Percentiles rank a stretch among this genome's conserved stretches.
Evolutionary conservation across 805 yeast genomes (phyloP).

Genomic region (Tetrapisispora pingtungensis): DNA sequence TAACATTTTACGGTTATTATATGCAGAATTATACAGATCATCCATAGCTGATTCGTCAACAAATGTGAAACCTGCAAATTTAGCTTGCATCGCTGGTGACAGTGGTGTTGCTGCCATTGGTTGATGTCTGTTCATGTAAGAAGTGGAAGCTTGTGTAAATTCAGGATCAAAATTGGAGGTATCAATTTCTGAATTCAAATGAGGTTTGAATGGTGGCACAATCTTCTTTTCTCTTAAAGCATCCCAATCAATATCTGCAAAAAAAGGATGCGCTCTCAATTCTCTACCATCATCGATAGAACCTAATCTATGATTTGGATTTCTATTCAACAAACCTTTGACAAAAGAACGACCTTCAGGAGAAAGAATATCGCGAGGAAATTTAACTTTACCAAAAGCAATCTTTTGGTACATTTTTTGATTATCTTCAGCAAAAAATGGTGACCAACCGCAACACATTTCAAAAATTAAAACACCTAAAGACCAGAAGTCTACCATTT

Average conservation of each 20-base stretch:
- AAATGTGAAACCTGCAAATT: conserved; percentile 92
- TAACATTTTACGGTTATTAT: conserved; percentile 26
- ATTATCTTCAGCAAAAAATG: conserved; percentile 94
- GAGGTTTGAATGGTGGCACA: conserved; percentile 97
- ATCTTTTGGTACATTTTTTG: conserved; percentile 99
- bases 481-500: conserved; percentile 99
- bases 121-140: conserved; percentile 57
- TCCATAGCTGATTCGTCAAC: conserved; percentile 91
- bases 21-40: conserved; percentile 50
- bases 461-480: conserved; percentile 93
- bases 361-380: conserved; percentile 90
- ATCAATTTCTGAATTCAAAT: conserved; percentile 79
- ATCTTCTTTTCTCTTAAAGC: conserved; percentile 65
- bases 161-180: conserved; percentile 97
- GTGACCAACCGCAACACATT: conserved; percentile 99
- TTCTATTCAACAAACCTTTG: conserved; percentile 87
- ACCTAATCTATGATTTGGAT: conserved; percentile 91
- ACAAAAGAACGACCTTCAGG: conserved; percentile 93
- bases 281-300: conserved; percentile 88
- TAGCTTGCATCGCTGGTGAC: conserved; percentile 91
- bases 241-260: conserved; percentile 86
- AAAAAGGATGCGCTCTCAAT: conserved; percentile 84
- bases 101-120: conserved; percentile 44
- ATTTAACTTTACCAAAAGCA: conserved; percentile 95
- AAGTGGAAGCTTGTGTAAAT: conserved; percentile 85